Base-by-base conservation (phyloP, 2,329 filamentous ascomycete species). In the Podosphaera fusca region DNA sequence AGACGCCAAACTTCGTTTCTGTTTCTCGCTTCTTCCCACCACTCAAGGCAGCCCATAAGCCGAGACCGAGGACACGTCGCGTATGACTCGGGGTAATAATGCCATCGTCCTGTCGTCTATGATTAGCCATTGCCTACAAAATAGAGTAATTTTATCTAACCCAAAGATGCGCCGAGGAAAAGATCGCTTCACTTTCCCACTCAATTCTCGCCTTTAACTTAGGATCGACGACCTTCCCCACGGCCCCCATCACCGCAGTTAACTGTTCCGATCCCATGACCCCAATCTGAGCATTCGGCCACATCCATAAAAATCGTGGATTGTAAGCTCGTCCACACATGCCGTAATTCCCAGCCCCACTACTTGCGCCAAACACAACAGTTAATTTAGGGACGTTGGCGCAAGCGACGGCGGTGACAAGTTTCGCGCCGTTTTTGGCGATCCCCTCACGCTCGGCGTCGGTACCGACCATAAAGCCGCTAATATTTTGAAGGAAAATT, bases 221-320 rank as follows among this genome's bases (percentile, higher is more conserved):
- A 0, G 85, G 84, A 67, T 95, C 89, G 0, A 81, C 82, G 59
- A 80, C 80, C 70, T 85, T 85, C 7, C 90, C 89, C 0, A 98
- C 90, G 1, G 89, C 85, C 71, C 88, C 86, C 92, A 98, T 96
- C 60, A 98, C 92, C 3, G 84, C 79, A 6, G 84, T 83, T 40
- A 98, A 75, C 73, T 96, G 90, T 71, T 95, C 90, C 46, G 85
- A 78, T 29, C 92, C 92, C 92, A 98, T 98, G 64, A 98, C 89
- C 36, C 86, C 87, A 55, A 95, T 87, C 67, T 85, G 85, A n/a
- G 92, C 88, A 64, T 94, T 95, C 46, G 92, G 92, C 92, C 92
- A 98, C 76, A 90, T 94, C 81, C 87, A 95, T 59, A 96, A 71
- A 69, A 96, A 87, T 10, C 88, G 76, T 0, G 90, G 90, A n/a